Base-by-base conservation (phyloP, 768 basidiomycete genomes). In the Leccinum truebloodii region DNA sequence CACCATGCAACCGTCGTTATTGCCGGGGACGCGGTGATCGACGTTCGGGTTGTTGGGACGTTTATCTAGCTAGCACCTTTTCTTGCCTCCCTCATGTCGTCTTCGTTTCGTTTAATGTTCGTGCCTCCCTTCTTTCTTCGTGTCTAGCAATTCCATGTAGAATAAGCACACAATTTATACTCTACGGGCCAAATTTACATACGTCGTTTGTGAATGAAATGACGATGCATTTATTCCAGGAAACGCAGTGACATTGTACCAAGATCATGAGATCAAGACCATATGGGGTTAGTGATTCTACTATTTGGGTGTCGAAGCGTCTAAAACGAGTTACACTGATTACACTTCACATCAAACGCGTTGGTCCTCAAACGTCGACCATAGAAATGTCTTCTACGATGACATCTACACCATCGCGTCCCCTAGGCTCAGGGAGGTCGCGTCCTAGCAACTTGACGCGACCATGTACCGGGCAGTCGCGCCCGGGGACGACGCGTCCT, bases 381-480 rank as follows among this genome's bases (percentile, higher is more conserved):
- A 52, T 24, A 52, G 46, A 34, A 6, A 63, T 61, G 62, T 59
- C 59, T 34, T 65, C 70, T 13, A 55, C 65, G n/a, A 49, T 49
- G 14, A 7, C 14, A 16, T 16, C 49, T 24, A 28, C 49, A 28
- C 55, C 61, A 18, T 60, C 61, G 12, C 68, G 63, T 22, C 56
- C 56, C 14, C 39, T 61, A 7, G 54, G 50, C 37, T 65, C 69
- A 4, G 49, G 63, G 8, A 60, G 56, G 48, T 66, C 67, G 37
- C 61, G 57, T 55, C 59, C 53, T 10, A 63, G 67, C 3, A 60
- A 57, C 4, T 57, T 60, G 16, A 59, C 70, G 41, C 85, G 83
- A 51, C 83, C 84, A 8, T 77, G 80, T 77, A 85, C 86, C 1
- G 80, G 72, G 2, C 83, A 84, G 58, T 86, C 88, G 14, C 81